Conservation (phyloP, 352 stramenopile species). For the Chrysophaeum taylorii region DNA sequence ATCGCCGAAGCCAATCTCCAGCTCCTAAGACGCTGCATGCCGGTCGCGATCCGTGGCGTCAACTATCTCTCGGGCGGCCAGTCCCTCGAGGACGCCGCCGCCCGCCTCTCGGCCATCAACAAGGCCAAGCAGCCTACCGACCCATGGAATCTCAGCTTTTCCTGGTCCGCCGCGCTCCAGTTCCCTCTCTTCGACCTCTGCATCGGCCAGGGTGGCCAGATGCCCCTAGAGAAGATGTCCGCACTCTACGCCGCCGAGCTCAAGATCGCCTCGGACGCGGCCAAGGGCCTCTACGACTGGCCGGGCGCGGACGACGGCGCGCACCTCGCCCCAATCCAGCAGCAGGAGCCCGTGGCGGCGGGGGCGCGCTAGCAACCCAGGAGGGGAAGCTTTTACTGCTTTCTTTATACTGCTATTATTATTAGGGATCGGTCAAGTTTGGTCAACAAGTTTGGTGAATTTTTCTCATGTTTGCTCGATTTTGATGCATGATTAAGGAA, state of each 20-base stretch:
- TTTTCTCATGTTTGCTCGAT: too few species aligned
- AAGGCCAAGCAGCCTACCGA: slow-evolving; percentile 26
- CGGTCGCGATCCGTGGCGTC: slow-evolving; percentile 42
- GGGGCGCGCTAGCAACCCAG: too few species aligned
- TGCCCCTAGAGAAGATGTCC: slow-evolving; percentile 43
- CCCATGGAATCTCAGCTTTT: slow-evolving; percentile 52
- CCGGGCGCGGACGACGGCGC: too few species aligned
- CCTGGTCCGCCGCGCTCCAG: slow-evolving; percentile 44
- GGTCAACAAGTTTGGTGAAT: too few species aligned
- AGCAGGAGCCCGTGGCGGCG: too few species aligned
- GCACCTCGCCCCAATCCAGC: too few species aligned
- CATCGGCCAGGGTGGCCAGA: slow-evolving; percentile 31
- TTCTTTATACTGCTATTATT: too few species aligned
- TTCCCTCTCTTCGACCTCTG: slow-evolving; percentile 47
- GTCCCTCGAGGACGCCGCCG: slow-evolving; percentile 36
- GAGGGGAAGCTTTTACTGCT: too few species aligned
- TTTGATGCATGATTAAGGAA: too few species aligned
- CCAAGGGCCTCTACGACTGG: too few species aligned
- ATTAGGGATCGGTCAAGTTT: too few species aligned
- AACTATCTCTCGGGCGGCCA: slow-evolving; percentile 51
- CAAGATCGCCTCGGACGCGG: slow-evolving; percentile 38
- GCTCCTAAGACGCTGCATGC: slow-evolving; percentile 41
- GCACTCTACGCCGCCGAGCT: slow-evolving; percentile 46
- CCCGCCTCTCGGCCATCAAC: slow-evolving; percentile 47
- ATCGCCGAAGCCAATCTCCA: slow-evolving; percentile 47